These are phyloP conservation scores for Adansonia gregorii DNA, from an alignment of 441 rosid genomes.

Conservation along the genomic window DNA sequence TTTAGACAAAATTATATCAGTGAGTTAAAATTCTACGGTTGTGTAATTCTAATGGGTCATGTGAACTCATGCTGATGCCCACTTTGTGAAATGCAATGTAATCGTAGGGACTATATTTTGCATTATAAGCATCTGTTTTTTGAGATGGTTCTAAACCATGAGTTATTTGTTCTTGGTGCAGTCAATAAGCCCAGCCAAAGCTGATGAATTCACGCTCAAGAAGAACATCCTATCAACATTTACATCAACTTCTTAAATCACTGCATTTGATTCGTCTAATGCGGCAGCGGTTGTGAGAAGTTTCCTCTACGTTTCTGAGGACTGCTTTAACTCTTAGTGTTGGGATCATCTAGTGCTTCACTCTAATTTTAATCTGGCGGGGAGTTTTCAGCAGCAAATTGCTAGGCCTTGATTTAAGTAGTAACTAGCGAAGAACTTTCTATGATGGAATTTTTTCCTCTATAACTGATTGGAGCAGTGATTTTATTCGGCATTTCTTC, in stretches of 20 bases:
- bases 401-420: slow-evolving; percentile 10
- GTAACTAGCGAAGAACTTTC: neutral
- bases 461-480: neutral
- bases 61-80: neutral
- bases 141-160: neutral
- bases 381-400: slow-evolving; percentile 6
- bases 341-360: slow-evolving; percentile 15
- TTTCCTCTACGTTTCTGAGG: slow-evolving; percentile 16
- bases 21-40: neutral
- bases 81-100: neutral
- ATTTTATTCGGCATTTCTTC: neutral
- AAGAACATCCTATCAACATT: slow-evolving; percentile 74
- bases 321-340: slow-evolving; percentile 10
- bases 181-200: slow-evolving; percentile 86
- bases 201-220: slow-evolving; percentile 86
- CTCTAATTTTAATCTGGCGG: slow-evolving; percentile 11
- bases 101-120: neutral
- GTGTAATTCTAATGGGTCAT: neutral
- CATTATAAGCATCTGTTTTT: neutral
- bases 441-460: neutral
- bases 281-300: neutral
- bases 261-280: neutral
- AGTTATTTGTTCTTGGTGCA: slow-evolving; percentile 35
- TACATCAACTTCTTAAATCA: slow-evolving; percentile 42
- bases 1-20: neutral